A percentile compares a stretch with the other conserved stretches of the same genome.
Conservation (phyloP, 495 filamentous ascomycete genomes). For the Podospora pseudoanserina region DNA sequence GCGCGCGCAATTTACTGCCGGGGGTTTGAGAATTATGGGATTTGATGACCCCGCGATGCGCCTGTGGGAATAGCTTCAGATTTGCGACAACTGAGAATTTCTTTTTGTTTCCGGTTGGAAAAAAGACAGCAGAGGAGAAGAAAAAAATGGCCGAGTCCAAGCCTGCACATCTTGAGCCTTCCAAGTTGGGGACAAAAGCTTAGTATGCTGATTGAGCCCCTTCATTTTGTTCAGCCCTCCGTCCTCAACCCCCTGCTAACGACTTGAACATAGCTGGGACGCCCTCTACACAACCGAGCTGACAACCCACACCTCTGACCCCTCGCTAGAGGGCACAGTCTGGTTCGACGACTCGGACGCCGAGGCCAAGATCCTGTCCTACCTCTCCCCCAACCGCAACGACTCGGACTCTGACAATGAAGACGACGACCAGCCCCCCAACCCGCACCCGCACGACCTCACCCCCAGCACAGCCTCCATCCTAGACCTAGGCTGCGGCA, state of each 20-base stretch:
- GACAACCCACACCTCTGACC: slow-evolving; percentile 57
- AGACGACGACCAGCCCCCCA: slow-evolving; percentile 9
- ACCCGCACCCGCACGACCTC: slow-evolving; percentile 21
- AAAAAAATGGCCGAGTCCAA: slow-evolving; percentile 9
- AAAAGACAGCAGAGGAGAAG: too few species aligned
- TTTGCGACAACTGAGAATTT: neutral
- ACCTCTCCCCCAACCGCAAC: slow-evolving; percentile 37
- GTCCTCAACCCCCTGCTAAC: neutral
- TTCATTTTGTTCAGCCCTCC: too few species aligned
- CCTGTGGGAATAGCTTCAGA: neutral
- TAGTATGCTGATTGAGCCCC: slow-evolving; percentile 48
- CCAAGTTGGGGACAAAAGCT: slow-evolving; percentile 64
- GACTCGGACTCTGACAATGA: slow-evolving; percentile 14
- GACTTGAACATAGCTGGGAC: slow-evolving; percentile 57
- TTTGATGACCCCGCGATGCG: neutral
- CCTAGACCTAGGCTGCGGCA: slow-evolving; percentile 82
- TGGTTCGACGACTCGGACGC: slow-evolving; percentile 75
- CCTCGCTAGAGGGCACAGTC: slow-evolving; percentile 62
- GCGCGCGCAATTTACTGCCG: too few species aligned
- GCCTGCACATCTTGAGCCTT: slow-evolving; percentile 56
- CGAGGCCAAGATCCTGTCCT: slow-evolving; percentile 56
- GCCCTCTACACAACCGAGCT: slow-evolving; percentile 59
- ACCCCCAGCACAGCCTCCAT: slow-evolving; percentile 39
- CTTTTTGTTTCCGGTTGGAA: neutral
- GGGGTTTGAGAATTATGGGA: too few species aligned